These are phyloP conservation scores for Thielaviopsis populi DNA, from an alignment of 2,329 filamentous ascomycete species.

Conservation along the genomic window DNA sequence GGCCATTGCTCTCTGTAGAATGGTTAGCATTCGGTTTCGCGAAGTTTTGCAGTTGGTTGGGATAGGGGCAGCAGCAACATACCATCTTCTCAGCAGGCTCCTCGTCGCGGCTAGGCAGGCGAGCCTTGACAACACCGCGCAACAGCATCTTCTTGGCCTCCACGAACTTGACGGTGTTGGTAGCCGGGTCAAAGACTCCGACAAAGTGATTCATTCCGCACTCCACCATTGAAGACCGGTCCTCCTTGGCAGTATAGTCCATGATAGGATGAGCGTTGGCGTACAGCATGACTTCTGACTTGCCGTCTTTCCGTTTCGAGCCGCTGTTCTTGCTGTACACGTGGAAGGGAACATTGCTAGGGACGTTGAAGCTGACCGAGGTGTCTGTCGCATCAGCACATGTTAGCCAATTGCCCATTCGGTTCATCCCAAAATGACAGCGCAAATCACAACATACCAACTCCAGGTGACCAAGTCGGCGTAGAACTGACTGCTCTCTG, in stretches of 20 bases:
- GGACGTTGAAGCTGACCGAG: conserved; percentile 26
- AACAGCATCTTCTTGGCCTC: conserved; percentile 51
- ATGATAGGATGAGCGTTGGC: conserved; percentile 41
- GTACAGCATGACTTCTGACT: conserved; percentile 40
- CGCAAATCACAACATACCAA: conserved; percentile 8
- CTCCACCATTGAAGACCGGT: conserved; percentile 21
- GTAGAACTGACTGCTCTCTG: conserved; percentile 6
- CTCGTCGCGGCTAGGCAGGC: conserved; percentile 30
- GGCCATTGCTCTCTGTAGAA: conserved; percentile 39
- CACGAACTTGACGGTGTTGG: conserved; percentile 43
- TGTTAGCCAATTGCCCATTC: conserved; percentile 5
- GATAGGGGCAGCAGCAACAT: neutral
- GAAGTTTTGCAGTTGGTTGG: neutral
- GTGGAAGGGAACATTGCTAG: conserved; percentile 30
- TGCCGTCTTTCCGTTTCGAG: conserved; percentile 24
- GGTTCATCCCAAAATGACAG: neutral
- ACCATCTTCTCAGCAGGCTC: conserved; percentile 27
- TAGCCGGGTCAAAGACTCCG: conserved; percentile 47
- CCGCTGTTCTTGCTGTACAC: conserved; percentile 30
- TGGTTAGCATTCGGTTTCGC: conserved; percentile 18
- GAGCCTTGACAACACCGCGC: conserved; percentile 40
- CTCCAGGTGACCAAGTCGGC: conserved; percentile 10
- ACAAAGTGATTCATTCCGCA: conserved; percentile 46
- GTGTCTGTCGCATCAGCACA: conserved; percentile 21
- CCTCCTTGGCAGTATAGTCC: conserved; percentile 41